Base-by-base conservation (phyloP, 1,284 basidiomycete species). In the Neonothopanus nambi region DNA sequence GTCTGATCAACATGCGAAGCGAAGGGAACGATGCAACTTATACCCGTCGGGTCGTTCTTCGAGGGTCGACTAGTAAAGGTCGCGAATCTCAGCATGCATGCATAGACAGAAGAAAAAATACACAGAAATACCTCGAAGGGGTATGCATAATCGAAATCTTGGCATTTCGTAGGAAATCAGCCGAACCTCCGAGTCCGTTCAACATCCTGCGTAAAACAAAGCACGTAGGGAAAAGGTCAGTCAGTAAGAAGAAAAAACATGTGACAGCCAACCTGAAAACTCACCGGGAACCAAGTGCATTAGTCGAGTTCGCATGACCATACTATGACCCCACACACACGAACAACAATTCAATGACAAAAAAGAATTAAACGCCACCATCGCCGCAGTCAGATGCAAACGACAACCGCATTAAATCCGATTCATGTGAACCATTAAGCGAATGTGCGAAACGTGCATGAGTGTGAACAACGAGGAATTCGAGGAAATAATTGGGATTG, bases 101-200 rank as follows among this genome's bases (percentile, higher is more conserved):
- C 12, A 18, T 9, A 20, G 20, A 18, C 35, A 30, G 20, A 41
- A 30, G 17, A n/a, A 44, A 37, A 20, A 36, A 35, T 23, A 30
- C 21, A 36, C 26, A 12, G 37, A 61, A 64, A 23, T 47, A 72
- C 68, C 67, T 70, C 2, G 74, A 76, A n/a, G 78, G 78, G 0
- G 77, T 78, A 61, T 80, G 78, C 75, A 80, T 78, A 52, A 79
- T 77, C 1, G 73, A 76, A 44, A 79, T 61, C 59, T 78, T 78
- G 13, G 78, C 78, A 58, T 79, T 80, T 21, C 78, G 66, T 52
- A 80, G 61, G 62, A 80, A 80, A 58, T 80, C 78, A 8, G 69
- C 77, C 6, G 73, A 76, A 26, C 77, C 78, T 12, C 78, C 78
- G 30, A 81, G 62, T 15, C 79, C 78, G 61, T 81, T 81, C 28